Conservation (phyloP, 208 protist genomes). For the Blechomonas ayalai region DNA sequence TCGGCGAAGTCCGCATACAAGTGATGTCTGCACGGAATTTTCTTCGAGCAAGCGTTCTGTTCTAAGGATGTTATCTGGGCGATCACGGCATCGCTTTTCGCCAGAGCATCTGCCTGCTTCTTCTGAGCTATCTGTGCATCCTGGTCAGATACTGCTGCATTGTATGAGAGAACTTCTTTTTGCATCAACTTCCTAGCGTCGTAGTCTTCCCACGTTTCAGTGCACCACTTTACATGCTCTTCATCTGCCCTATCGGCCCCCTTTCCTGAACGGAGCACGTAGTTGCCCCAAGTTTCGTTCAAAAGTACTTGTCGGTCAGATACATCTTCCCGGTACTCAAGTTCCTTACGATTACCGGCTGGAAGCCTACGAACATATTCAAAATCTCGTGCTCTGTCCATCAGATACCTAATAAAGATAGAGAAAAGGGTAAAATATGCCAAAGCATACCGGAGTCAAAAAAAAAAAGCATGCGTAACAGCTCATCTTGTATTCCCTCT, state of each 20-base stretch:
- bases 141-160: slow-evolving; percentile 8
- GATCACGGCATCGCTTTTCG: slow-evolving; percentile 20
- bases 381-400: slow-evolving; percentile 48
- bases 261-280: slow-evolving; percentile 25
- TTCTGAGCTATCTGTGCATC: slow-evolving; percentile 7
- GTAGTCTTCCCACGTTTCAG: slow-evolving; percentile 76
- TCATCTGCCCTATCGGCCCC: slow-evolving; percentile 11
- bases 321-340: slow-evolving; percentile 36
- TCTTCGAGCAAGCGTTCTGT: slow-evolving; percentile 1
- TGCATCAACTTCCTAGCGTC: slow-evolving; percentile 27
- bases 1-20: slow-evolving; percentile 62
- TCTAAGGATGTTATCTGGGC: slow-evolving; percentile 33
- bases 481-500: too few relatives aligned
- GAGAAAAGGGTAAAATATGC: not conserved
- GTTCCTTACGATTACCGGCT: slow-evolving; percentile 16
- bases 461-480: not conserved
- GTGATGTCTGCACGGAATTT: slow-evolving; percentile 25
- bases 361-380: slow-evolving; percentile 51
- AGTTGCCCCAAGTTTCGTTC: slow-evolving; percentile 47
- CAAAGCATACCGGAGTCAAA: not conserved
- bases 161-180: slow-evolving; percentile 14
- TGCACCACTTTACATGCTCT: slow-evolving; percentile 53
- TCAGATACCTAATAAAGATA: slow-evolving; percentile 5
- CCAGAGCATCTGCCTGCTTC: not conserved
- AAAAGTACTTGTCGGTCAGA: slow-evolving; percentile 56